phyloP scores from a whole-genome alignment of 73 alveolate species.

The Uronychia binucleata region DNA sequence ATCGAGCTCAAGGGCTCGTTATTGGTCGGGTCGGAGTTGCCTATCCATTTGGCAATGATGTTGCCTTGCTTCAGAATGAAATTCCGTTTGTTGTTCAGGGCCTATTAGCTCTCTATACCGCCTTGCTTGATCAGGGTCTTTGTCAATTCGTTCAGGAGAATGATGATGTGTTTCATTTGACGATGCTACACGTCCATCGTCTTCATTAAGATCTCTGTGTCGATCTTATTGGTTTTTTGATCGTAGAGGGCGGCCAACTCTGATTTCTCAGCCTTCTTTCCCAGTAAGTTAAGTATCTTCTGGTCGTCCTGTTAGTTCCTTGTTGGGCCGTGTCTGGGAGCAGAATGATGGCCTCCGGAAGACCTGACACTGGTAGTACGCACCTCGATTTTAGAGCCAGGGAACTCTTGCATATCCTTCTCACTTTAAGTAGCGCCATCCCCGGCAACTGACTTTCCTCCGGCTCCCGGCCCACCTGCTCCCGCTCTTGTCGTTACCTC shows the following conservation, averaged over 20 bases:
- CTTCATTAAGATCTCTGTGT: conserved; percentile 26
- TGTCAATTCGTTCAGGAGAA: conserved; percentile 7
- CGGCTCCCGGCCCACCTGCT: neutral
- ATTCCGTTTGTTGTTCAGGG: conserved; percentile 20
- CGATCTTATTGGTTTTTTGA: conserved; percentile 14
- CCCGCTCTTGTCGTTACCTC: neutral
- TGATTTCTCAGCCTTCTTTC: conserved; percentile 16
- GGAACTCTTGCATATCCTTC: neutral
- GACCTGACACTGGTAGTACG: neutral
- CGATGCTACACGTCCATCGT: conserved; percentile 23
- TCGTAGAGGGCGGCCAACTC: neutral
- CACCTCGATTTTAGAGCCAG: neutral
- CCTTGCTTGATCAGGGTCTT: neutral
- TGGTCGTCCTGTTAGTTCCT: neutral
- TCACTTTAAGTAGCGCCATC: neutral
- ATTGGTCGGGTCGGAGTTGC: conserved; percentile 31
- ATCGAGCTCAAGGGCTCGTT: neutral
- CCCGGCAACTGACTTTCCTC: neutral
- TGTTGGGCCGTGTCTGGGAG: too few species aligned
- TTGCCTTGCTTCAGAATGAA: conserved; percentile 32
- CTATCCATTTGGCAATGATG: conserved; percentile 40
- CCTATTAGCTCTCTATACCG: neutral
- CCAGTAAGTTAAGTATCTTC: neutral
- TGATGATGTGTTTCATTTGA: conserved; percentile 17
- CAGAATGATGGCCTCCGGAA: too few species aligned